Conservation (phyloP, 805 yeast genomes). For the Candida cerambycidarum region DNA sequence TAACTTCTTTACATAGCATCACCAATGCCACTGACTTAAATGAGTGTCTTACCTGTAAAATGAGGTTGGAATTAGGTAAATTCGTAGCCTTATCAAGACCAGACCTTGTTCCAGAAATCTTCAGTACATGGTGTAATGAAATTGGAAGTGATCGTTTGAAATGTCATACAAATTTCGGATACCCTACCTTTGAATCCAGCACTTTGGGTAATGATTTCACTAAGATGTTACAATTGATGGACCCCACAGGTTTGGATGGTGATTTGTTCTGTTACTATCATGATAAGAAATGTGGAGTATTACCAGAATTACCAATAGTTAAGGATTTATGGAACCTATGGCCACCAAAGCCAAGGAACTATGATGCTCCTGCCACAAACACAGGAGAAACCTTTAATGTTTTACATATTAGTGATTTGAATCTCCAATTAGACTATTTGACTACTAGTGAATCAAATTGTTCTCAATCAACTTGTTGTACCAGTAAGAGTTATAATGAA, state of each 20-base stretch:
- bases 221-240: constrained; percentile 50
- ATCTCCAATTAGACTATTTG: constrained; percentile 52
- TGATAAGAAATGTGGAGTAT: constrained; percentile 49
- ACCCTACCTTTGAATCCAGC: constrained; percentile 32
- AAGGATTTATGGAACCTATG: constrained; percentile 23
- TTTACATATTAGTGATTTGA: constrained; percentile 65
- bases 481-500: constrained; percentile 45
- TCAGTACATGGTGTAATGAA: constrained; percentile 44
- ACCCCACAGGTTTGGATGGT: constrained; percentile 54
- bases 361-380: constrained; percentile 23
- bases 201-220: constrained; percentile 36
- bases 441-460: constrained; percentile 59
- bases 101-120: constrained; percentile 40
- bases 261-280: constrained; percentile 30
- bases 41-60: constrained; percentile 56
- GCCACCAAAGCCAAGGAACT: constrained; percentile 32
- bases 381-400: constrained; percentile 48
- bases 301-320: constrained; percentile 47
- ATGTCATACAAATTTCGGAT: constrained; percentile 22
- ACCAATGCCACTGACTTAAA: constrained; percentile 35
- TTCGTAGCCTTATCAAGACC: constrained; percentile 38
- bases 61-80: constrained; percentile 19
- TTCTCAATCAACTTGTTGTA: constrained; percentile 57
- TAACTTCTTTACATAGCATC: constrained; percentile 25
- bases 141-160: constrained; percentile 33